phyloP scores from a whole-genome alignment of 345 rosid species.

The Clarkia xantiana region DNA sequence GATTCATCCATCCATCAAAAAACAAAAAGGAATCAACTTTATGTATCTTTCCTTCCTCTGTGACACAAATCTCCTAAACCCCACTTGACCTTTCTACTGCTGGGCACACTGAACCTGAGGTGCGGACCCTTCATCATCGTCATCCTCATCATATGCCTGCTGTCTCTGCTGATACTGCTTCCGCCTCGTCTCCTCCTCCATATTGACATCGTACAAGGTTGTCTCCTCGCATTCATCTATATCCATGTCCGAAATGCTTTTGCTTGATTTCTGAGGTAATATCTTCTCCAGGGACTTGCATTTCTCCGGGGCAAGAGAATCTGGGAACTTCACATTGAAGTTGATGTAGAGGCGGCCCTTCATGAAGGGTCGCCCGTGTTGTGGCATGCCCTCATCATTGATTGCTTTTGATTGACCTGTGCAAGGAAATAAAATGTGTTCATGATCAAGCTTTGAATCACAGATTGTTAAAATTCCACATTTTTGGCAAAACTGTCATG shows the following conservation, averaged over 20 bases:
- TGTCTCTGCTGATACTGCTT: constrained; percentile 30
- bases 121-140: constrained; percentile 19
- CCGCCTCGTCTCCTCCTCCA: constrained; percentile 77
- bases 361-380: constrained; percentile 64
- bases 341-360: constrained; percentile 77
- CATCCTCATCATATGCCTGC: constrained; percentile 38
- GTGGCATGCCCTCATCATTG: constrained; percentile 85
- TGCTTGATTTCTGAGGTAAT: constrained; percentile 31
- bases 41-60: no score
- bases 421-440: neutral
- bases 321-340: constrained; percentile 78
- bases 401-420: constrained; percentile 69
- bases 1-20: no score
- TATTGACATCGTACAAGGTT: constrained; percentile 71
- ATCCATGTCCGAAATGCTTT: constrained; percentile 51
- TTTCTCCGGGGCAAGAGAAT: constrained; percentile 37
- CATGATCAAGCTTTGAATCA: no score
- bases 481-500: no score
- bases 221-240: constrained; percentile 84
- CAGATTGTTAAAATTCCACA: no score
- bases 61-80: no score
- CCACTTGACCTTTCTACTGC: constrained; percentile 24
- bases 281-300: constrained; percentile 50
- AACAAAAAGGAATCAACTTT: no score
- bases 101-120: constrained; percentile 69